These are phyloP conservation scores for Litchi chinensis DNA, from an alignment of 345 rosid species.

Conservation along the genomic window DNA sequence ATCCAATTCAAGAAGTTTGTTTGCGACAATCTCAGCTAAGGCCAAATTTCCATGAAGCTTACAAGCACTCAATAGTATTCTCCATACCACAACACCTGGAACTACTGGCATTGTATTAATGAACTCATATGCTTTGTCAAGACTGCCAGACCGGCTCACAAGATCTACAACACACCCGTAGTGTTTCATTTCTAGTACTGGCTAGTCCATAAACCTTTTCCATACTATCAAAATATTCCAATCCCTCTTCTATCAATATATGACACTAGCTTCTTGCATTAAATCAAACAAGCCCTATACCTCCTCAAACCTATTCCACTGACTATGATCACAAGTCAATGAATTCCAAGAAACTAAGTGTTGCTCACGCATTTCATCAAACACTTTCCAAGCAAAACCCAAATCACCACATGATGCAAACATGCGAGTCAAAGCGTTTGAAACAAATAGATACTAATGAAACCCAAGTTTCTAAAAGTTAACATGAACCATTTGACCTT, in stretches of 20 bases:
- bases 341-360: slow-evolving; percentile 81
- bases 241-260: slow-evolving; percentile 50
- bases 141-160: slow-evolving; percentile 57
- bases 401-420: slow-evolving; percentile 36
- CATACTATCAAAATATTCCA: slow-evolving; percentile 53
- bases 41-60: slow-evolving; percentile 57
- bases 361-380: slow-evolving; percentile 50
- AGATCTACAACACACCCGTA: slow-evolving; percentile 74
- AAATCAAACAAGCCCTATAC: slow-evolving; percentile 44
- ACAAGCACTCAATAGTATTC: slow-evolving; percentile 63
- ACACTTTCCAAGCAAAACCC: slow-evolving; percentile 41
- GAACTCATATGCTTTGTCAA: slow-evolving; percentile 57
- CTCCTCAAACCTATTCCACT: slow-evolving; percentile 41
- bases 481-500: slow-evolving; percentile 42
- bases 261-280: slow-evolving; percentile 47
- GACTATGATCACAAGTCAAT: slow-evolving; percentile 60
- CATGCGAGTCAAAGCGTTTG: slow-evolving; percentile 55
- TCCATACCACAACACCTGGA: slow-evolving; percentile 62
- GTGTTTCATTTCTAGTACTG: slow-evolving; percentile 70
- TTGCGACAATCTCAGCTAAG: slow-evolving; percentile 22
- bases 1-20: no score
- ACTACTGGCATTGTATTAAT: slow-evolving; percentile 45
- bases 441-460: slow-evolving; percentile 44
- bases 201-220: slow-evolving; percentile 41
- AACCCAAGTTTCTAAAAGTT: slow-evolving; percentile 48